Conservation (phyloP, 2,329 filamentous ascomycete species). For the Magnaporthiopsis rhizophila region DNA sequence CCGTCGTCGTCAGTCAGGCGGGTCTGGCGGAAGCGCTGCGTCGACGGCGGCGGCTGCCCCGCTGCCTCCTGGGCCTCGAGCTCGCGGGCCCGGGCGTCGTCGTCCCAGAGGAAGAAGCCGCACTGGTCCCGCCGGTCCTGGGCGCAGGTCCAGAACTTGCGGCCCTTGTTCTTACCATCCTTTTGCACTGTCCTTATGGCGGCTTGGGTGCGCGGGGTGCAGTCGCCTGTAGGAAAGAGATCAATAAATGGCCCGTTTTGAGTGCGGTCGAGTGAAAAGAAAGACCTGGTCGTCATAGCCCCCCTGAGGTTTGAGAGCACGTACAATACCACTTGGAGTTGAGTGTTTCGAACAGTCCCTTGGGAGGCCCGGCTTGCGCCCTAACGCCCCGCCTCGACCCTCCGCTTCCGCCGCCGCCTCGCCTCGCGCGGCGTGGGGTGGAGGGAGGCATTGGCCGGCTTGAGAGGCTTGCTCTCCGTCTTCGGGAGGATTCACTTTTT, state of each 20-base stretch:
- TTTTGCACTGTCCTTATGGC: constrained; percentile 29
- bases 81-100: constrained; percentile 26
- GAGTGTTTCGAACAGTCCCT: not conserved
- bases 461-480: not conserved
- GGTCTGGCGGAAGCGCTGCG: constrained; percentile 6
- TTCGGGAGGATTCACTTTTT: not conserved
- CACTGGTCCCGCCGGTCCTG: constrained; percentile 24
- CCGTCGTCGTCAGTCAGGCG: not conserved
- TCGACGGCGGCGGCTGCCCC: not conserved
- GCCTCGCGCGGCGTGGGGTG: not conserved
- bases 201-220: constrained; percentile 30
- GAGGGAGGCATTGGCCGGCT: not conserved
- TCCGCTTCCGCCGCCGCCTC: too few species aligned
- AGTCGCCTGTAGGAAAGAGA: constrained; percentile 27
- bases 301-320: not conserved
- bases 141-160: constrained; percentile 33
- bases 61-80: not conserved
- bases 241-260: too few species aligned
- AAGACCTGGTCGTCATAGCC: too few species aligned
- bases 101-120: constrained; percentile 37
- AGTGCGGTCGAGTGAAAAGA: too few species aligned
- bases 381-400: not conserved
- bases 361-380: too few species aligned
- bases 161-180: constrained; percentile 29
- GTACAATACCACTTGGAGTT: constrained; percentile 1